These are phyloP conservation scores for Hysterangium stoloniferum DNA, from an alignment of 768 basidiomycete species.

Conservation along the genomic window DNA sequence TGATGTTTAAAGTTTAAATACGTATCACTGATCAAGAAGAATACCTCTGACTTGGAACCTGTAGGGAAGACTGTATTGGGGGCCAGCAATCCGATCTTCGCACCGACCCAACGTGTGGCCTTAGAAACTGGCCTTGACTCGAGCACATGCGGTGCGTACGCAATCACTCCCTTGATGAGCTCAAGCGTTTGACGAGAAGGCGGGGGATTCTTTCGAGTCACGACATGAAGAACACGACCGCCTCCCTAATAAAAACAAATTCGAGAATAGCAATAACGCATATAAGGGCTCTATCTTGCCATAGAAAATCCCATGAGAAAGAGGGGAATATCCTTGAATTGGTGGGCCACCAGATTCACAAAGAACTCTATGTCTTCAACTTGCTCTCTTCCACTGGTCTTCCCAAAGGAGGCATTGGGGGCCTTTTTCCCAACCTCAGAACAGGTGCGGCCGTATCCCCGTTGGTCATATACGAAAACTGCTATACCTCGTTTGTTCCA, in stretches of 20 bases:
- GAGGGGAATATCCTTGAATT: conserved; percentile 41
- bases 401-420: conserved; percentile 49
- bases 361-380: conserved; percentile 69
- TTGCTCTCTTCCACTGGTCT: conserved; percentile 52
- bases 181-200: background rate
- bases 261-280: background rate
- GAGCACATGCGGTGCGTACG: background rate
- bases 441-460: conserved; percentile 73
- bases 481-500: conserved; percentile 48
- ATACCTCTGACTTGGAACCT: background rate
- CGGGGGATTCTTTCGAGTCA: background rate
- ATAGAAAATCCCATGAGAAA: conserved; percentile 46
- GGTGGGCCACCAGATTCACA: conserved; percentile 38
- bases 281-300: background rate
- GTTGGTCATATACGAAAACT: conserved; percentile 70
- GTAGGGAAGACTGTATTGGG: background rate
- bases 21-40: background rate
- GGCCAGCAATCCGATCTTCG: conserved; percentile 29
- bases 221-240: background rate
- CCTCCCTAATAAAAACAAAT: background rate
- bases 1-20: background rate
- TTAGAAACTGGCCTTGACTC: background rate
- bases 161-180: background rate
- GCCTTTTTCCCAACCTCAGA: conserved; percentile 46
- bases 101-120: conserved; percentile 26